These are phyloP conservation scores for Fennellomyces sp. DNA, from an alignment of 371 early-diverging fungal genomes.

Conservation along the genomic window DNA sequence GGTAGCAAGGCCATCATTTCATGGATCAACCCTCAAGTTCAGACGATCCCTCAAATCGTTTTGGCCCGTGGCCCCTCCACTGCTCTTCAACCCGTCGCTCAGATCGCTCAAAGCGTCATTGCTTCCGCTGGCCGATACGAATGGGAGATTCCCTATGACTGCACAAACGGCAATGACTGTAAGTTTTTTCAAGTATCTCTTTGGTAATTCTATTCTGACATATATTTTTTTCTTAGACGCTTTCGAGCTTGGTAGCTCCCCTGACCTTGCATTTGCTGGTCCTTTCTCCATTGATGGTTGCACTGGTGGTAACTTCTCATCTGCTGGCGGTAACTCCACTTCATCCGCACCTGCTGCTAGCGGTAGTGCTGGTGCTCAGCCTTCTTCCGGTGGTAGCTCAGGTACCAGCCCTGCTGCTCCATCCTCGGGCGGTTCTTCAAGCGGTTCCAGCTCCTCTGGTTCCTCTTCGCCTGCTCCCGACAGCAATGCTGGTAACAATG, in stretches of 20 bases:
- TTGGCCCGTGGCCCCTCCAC: constrained; percentile 24
- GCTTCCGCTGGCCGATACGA: constrained; percentile 17
- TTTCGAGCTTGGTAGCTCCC: constrained; percentile 49
- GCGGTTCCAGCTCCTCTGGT: constrained; percentile 1
- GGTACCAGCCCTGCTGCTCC: constrained; percentile 11
- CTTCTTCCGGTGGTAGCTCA: constrained; percentile 7
- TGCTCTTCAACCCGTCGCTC: constrained; percentile 26
- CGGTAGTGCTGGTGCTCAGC: not conserved
- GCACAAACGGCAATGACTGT: constrained; percentile 28
- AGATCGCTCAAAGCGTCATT: constrained; percentile 24
- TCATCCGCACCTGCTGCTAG: not conserved
- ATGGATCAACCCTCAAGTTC: constrained; percentile 27
- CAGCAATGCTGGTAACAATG: not conserved
- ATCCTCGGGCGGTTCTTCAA: not conserved
- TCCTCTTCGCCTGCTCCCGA: not conserved
- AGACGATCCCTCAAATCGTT: constrained; percentile 19
- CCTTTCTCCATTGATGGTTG: constrained; percentile 49
- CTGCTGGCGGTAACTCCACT: not conserved
- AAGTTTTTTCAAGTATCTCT: constrained; percentile 13
- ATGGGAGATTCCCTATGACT: constrained; percentile 28
- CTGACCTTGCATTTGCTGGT: constrained; percentile 53
- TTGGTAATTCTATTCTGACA: too few species aligned
- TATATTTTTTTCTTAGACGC: constrained; percentile 33
- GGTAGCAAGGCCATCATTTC: constrained; percentile 24
- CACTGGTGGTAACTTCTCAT: constrained; percentile 22